Conservation (phyloP, 2,329 filamentous ascomycete species). For the Verticillium klebahnii region DNA sequence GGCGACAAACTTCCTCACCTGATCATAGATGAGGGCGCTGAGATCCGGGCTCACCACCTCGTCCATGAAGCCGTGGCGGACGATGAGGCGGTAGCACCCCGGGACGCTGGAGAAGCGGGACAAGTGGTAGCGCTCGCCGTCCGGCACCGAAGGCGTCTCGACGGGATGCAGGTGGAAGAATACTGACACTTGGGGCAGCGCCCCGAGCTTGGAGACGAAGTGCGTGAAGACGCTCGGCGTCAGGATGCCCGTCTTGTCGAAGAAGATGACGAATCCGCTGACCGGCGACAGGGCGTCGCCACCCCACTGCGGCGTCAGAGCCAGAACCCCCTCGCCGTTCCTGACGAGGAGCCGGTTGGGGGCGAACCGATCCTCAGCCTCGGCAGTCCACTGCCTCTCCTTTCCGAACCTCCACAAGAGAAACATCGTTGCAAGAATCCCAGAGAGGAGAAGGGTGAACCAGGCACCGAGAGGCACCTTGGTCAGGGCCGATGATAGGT, state of each 20-base stretch:
- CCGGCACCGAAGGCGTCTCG: constrained; percentile 49
- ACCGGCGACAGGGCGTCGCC: constrained; percentile 31
- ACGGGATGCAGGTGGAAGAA: constrained; percentile 71
- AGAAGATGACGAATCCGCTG: constrained; percentile 64
- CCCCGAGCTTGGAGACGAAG: constrained; percentile 67
- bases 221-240: constrained; percentile 68
- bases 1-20: constrained; percentile 47
- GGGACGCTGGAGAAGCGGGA: constrained; percentile 42
- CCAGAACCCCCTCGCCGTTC: constrained; percentile 18
- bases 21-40: constrained; percentile 53
- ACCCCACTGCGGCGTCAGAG: constrained; percentile 19
- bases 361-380: constrained; percentile 56
- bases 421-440: constrained; percentile 59
- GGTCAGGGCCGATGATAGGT: constrained; percentile 62
- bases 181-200: constrained; percentile 62
- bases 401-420: constrained; percentile 77
- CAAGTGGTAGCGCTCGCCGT: constrained; percentile 42
- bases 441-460: constrained; percentile 67
- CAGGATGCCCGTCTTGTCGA: constrained; percentile 57
- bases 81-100: constrained; percentile 63
- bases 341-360: constrained; percentile 33
- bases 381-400: constrained; percentile 69
- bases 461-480: constrained; percentile 75
- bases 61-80: constrained; percentile 71
- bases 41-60: constrained; percentile 63